These are phyloP conservation scores for Eutrema salsugineum DNA, from an alignment of 441 rosid species.

Conservation along the genomic window DNA sequence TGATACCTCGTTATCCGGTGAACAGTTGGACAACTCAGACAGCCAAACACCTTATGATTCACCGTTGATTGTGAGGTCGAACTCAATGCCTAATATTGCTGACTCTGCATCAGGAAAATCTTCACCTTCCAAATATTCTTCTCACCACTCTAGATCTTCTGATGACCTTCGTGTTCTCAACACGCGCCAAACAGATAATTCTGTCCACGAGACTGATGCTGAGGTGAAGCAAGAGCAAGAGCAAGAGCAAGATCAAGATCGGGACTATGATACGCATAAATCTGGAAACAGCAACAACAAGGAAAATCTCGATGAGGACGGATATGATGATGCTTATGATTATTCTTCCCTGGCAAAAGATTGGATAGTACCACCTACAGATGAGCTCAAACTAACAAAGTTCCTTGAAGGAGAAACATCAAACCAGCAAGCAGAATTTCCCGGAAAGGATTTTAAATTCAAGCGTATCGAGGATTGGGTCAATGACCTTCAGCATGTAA, in stretches of 20 bases:
- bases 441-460: conserved; percentile 58
- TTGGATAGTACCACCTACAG: conserved; percentile 62
- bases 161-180: conserved; percentile 51
- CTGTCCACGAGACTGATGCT: conserved; percentile 34
- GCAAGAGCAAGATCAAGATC: conserved; percentile 36
- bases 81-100: conserved; percentile 56
- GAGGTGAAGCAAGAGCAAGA: conserved; percentile 36
- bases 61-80: conserved; percentile 43
- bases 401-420: conserved; percentile 46
- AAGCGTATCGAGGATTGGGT: conserved; percentile 90
- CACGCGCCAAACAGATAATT: conserved; percentile 36
- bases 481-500: conserved; percentile 62
- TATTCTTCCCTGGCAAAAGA: conserved; percentile 63
- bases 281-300: conserved; percentile 28
- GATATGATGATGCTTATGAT: conserved; percentile 43
- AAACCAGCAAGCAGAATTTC: conserved; percentile 40
- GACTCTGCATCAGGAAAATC: conserved; percentile 34
- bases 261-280: conserved; percentile 29
- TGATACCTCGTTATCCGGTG: conserved; percentile 40
- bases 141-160: conserved; percentile 49
- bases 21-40: conserved; percentile 39
- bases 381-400: conserved; percentile 41
- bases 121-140: conserved; percentile 31
- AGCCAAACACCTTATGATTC: conserved; percentile 36
- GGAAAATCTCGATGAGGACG: conserved; percentile 43